Evolutionary conservation across 1,284 basidiomycete genomes (phyloP), one percentile per base, ranked within the genome.

Genomic region (Heterobasidion irregulare): DNA sequence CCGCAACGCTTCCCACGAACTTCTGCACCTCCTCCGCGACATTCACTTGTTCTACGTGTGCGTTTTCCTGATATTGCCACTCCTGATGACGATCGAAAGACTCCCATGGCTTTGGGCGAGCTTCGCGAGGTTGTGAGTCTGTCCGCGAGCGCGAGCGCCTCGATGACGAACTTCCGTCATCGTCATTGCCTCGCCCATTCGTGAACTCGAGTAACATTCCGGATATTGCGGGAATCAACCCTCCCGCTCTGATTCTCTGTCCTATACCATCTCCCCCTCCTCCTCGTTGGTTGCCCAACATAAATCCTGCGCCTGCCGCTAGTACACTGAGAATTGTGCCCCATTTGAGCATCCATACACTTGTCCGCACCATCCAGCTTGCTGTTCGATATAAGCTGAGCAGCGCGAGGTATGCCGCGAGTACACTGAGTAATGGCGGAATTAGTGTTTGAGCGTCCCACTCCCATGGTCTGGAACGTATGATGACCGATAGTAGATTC

Each of bases 311-410:
- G 32, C 72, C 73, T 8, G 75, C 80, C 15, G 77, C 73, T 7
- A 86, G 59, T 2, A 73, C 68, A 10, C 73, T 77, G 10, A 87
- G 59, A 54, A 92, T 70, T 3, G 73, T 69, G 19, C 83, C 84
- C 87, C 88, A 91, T 68, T 92, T 92, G 61, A 85, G 65, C 63
- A 89, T 76, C 73, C 79, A 87, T 61, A 89, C 66, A 13, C 69
- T 72, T 36, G 79, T 81, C 57, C 85, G 77, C 59, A 91, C 68
- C 63, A 86, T 76, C 83, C 85, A 91, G 18, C 75, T 77, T 13
- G 87, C 83, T 5, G 89, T 89, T 55, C 86, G 82, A 69, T 89
- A 88, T 56, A 89, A 68, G 64, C 82, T 88, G 55, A 82, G 59
- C 18, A 91, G 74, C 2, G 86, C 86, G 59, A 89, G 74, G 68